Evolutionary conservation across 192 early-diverging fungal genomes (phyloP).

Genomic region (Entrophospora sp.): DNA sequence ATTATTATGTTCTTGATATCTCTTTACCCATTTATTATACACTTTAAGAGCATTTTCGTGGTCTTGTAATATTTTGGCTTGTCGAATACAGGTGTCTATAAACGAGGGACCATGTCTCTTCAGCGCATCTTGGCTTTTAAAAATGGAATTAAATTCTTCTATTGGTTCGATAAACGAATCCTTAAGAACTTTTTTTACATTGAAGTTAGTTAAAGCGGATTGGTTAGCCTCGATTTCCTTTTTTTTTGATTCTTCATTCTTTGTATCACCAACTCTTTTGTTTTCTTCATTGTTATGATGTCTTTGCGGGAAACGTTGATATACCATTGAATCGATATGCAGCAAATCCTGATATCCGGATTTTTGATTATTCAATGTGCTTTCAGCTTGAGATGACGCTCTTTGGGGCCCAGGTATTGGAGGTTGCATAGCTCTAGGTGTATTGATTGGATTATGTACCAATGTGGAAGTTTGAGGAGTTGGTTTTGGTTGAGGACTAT

Average conservation of each 20-base stretch:
- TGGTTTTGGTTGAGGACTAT: constrained; percentile 25
- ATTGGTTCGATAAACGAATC: not conserved
- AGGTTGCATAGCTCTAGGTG: not conserved
- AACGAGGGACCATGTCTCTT: constrained; percentile 46
- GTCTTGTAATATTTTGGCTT: constrained; percentile 38
- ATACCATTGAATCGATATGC: constrained; percentile 28
- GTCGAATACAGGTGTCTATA: constrained; percentile 36
- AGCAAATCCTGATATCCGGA: no score
- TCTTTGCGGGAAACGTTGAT: constrained; percentile 25
- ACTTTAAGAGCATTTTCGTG: constrained; percentile 48
- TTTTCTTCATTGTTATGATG: constrained; percentile 19
- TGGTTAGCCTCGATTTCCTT: not conserved
- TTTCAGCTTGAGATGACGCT: no score
- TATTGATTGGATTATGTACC: not conserved
- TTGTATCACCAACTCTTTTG: not conserved
- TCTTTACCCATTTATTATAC: constrained; percentile 47
- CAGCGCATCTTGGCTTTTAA: constrained; percentile 35
- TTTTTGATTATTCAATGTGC: no score
- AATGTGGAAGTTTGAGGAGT: not conserved
- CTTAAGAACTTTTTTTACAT: constrained; percentile 11
- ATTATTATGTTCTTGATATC: constrained; percentile 31
- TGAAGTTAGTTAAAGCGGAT: not conserved
- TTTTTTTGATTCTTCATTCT: not conserved
- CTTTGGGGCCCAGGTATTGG: not conserved
- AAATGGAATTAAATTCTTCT: not conserved